Conservation (phyloP, 371 early-diverging fungal species). For the Mucor piriformis region DNA sequence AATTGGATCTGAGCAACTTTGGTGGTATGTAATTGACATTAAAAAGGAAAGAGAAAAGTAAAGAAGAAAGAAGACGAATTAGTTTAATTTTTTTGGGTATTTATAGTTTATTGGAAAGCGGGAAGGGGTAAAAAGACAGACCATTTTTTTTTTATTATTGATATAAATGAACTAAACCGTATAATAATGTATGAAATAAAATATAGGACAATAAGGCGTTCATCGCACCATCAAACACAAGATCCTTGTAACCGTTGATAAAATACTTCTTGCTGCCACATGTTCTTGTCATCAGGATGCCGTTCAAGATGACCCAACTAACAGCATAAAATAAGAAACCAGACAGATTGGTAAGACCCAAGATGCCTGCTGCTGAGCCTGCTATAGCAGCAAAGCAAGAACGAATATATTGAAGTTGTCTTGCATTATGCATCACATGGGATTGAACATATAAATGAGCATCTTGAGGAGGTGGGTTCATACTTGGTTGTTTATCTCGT, state of each 20-base stretch:
- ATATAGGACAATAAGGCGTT: constrained; percentile 78
- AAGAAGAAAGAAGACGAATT: not conserved
- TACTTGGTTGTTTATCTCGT: not conserved
- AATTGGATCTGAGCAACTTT: constrained; percentile 13
- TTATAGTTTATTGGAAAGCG: not conserved
- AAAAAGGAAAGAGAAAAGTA: not conserved
- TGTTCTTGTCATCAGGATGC: constrained; percentile 37
- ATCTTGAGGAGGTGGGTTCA: constrained; percentile 34
- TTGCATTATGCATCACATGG: constrained; percentile 66
- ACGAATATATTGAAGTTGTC: constrained; percentile 73
- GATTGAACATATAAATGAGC: constrained; percentile 57
- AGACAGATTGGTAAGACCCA: constrained; percentile 68
- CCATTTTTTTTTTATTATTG: constrained; percentile 46
- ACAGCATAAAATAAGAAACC: constrained; percentile 80
- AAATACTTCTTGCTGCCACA: constrained; percentile 51
- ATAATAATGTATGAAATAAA: constrained; percentile 85
- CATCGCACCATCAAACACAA: constrained; percentile 68
- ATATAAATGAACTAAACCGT: constrained; percentile 83
- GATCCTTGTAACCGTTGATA: constrained; percentile 50
- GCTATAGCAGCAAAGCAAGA: constrained; percentile 76
- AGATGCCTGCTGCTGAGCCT: constrained; percentile 81
- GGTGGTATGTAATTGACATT: constrained; percentile 4
- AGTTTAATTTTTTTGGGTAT: not conserved
- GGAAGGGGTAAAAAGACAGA: not conserved
- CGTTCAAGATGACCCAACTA: constrained; percentile 62